phyloP scores from a whole-genome alignment of 2,329 filamentous ascomycete genomes.

The Bisporella sp. region DNA sequence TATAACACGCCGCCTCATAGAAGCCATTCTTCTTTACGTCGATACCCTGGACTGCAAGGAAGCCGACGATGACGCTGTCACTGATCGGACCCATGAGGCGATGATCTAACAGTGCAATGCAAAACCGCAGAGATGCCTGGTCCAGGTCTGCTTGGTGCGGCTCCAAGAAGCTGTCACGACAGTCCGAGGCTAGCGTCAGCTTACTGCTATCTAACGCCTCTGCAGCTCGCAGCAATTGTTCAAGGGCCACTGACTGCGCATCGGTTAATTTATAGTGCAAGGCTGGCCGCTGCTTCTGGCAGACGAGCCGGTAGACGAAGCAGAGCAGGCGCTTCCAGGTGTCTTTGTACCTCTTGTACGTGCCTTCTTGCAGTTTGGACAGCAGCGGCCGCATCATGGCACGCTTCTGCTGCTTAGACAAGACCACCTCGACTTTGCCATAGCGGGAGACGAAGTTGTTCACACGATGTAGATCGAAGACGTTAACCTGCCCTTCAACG shows the following conservation, averaged over 20 bases:
- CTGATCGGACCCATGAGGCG: slow-evolving; percentile 3
- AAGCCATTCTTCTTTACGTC: neutral
- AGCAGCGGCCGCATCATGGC: neutral
- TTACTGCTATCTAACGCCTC: neutral
- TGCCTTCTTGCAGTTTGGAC: slow-evolving; percentile 5
- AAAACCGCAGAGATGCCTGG: slow-evolving; percentile 1
- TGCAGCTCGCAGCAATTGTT: neutral
- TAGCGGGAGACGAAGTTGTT: slow-evolving; percentile 7
- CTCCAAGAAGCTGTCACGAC: no score
- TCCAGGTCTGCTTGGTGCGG: slow-evolving; percentile 1
- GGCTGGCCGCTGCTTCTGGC: neutral
- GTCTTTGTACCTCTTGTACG: slow-evolving; percentile 6
- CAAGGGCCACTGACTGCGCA: slow-evolving; percentile 1
- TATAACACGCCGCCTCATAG: slow-evolving; percentile 2
- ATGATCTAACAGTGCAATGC: slow-evolving; percentile 6
- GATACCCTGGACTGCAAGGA: slow-evolving; percentile 9
- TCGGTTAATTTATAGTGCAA: slow-evolving; percentile 1
- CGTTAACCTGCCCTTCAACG: slow-evolving; percentile 3
- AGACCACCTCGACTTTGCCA: no score
- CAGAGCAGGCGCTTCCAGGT: slow-evolving; percentile 9
- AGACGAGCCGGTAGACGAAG: slow-evolving; percentile 7
- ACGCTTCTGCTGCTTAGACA: no score
- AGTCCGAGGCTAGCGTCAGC: no score
- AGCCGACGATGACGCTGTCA: no score
- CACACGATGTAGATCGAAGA: slow-evolving; percentile 7